These are phyloP conservation scores for Clitopilus hobsonii DNA, from an alignment of 768 basidiomycete genomes.

Conservation along the genomic window DNA sequence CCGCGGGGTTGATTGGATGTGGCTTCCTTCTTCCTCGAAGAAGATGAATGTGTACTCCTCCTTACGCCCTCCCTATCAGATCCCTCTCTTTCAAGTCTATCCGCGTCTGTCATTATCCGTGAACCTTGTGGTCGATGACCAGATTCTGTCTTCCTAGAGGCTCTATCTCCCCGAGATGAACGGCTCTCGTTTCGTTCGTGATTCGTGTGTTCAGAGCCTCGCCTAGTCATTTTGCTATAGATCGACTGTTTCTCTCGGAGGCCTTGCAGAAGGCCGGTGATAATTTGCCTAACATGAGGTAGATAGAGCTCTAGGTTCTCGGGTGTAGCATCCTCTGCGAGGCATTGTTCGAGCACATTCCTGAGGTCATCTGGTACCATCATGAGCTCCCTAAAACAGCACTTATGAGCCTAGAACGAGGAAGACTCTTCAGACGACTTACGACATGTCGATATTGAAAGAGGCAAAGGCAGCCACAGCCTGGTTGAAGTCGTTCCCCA, in stretches of 20 bases:
- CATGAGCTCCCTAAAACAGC: slow-evolving; percentile 67
- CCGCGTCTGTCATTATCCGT: slow-evolving; percentile 33
- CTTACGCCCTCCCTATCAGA: slow-evolving; percentile 31
- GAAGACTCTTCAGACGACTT: slow-evolving; percentile 6
- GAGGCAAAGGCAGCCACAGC: slow-evolving; percentile 85
- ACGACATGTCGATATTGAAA: slow-evolving; percentile 91
- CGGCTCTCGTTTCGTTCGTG: slow-evolving; percentile 57
- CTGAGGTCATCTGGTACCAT: slow-evolving; percentile 87
- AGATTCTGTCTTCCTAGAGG: slow-evolving; percentile 34
- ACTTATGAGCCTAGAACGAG: not conserved
- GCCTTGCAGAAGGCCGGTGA: slow-evolving; percentile 89
- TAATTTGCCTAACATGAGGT: slow-evolving; percentile 87
- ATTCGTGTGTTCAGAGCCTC: slow-evolving; percentile 40
- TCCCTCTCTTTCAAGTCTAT: slow-evolving; percentile 14
- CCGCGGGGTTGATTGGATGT: slow-evolving; percentile 3
- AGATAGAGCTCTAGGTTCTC: slow-evolving; percentile 87
- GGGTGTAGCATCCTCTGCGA: slow-evolving; percentile 84
- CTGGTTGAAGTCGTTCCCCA: slow-evolving; percentile 96
- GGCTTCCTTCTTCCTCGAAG: slow-evolving; percentile 28
- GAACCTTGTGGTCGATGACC: slow-evolving; percentile 48
- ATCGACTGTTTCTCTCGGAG: slow-evolving; percentile 88
- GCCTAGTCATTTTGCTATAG: slow-evolving; percentile 69
- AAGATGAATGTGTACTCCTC: slow-evolving; percentile 37
- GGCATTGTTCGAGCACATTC: slow-evolving; percentile 81
- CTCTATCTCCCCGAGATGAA: slow-evolving; percentile 44